Conservation (phyloP, 2,329 filamentous ascomycete genomes). For the Periconia digitata region DNA sequence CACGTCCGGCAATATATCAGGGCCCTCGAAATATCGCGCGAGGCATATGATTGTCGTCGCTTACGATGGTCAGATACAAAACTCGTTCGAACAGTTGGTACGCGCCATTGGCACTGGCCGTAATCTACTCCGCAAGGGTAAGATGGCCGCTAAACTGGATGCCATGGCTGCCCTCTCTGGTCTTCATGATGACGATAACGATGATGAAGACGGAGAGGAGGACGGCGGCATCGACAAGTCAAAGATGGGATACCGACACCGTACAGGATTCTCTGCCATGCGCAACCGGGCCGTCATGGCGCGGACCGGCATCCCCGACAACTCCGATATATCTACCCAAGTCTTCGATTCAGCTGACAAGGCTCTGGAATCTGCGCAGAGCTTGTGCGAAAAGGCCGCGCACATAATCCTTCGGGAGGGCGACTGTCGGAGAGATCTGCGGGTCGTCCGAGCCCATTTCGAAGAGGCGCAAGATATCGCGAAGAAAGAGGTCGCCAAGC, state of each 20-base stretch:
- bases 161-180: conserved; percentile 42
- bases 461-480: conserved; percentile 64
- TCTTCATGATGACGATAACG: conserved; percentile 19
- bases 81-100: conserved; percentile 79
- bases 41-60: conserved; percentile 83
- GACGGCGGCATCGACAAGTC: conserved; percentile 30
- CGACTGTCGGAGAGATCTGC: conserved; percentile 77
- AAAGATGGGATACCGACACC: conserved; percentile 42
- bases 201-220: conserved; percentile 22
- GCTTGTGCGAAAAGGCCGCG: conserved; percentile 80
- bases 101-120: conserved; percentile 77
- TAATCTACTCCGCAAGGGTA: conserved; percentile 84
- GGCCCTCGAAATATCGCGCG: conserved; percentile 63
- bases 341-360: conserved; percentile 70
- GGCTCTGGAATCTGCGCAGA: conserved; percentile 76
- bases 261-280: conserved; percentile 30
- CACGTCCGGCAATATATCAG: conserved; percentile 42
- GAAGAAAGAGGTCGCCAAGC: conserved; percentile 41
- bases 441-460: conserved; percentile 67
- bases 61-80: conserved; percentile 86
- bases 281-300: conserved; percentile 26
- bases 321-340: conserved; percentile 21
- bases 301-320: conserved; percentile 11
- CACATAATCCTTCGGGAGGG: conserved; percentile 89
- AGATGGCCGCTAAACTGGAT: conserved; percentile 75